phyloP scores from a whole-genome alignment of 169 alveolate species.

The Cryptosporidium baileyi region DNA sequence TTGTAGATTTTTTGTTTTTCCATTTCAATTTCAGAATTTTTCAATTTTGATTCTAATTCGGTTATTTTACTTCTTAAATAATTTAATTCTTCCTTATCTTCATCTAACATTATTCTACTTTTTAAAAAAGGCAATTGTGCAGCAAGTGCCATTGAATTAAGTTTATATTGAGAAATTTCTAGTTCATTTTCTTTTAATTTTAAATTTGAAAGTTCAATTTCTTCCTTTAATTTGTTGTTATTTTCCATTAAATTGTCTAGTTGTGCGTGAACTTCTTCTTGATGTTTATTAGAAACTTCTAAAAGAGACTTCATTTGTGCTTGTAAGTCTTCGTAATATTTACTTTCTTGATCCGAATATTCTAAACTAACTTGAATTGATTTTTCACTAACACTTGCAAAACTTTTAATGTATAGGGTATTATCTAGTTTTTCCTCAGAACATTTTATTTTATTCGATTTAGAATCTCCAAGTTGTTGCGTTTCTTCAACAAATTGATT shows the following conservation, averaged over 20 bases:
- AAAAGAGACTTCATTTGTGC: constrained; percentile 6
- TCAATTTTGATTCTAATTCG: constrained; percentile 6
- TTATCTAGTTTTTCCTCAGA: not conserved
- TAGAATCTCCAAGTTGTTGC: not conserved
- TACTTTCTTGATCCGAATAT: not conserved
- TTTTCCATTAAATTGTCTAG: constrained; percentile 2
- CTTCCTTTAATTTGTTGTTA: constrained; percentile 3
- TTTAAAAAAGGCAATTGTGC: constrained; percentile 60
- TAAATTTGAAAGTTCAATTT: not conserved
- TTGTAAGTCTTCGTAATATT: constrained; percentile 23
- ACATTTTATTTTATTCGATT: not conserved
- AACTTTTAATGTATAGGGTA: too few relatives aligned
- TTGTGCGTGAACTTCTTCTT: constrained; percentile 61
- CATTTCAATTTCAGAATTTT: constrained; percentile 6
- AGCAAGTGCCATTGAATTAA: constrained; percentile 47
- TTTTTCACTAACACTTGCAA: too few relatives aligned
- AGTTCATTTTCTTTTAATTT: constrained; percentile 2
- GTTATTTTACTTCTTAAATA: not conserved
- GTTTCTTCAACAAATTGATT: not conserved
- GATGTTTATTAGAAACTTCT: constrained; percentile 43
- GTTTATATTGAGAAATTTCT: constrained; percentile 10
- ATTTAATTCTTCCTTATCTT: constrained; percentile 30
- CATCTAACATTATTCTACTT: constrained; percentile 8
- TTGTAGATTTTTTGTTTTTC: not conserved
- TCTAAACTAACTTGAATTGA: too few relatives aligned